phyloP scores from a whole-genome alignment of 495 filamentous ascomycete species.

The Talaromyces adpressus region DNA sequence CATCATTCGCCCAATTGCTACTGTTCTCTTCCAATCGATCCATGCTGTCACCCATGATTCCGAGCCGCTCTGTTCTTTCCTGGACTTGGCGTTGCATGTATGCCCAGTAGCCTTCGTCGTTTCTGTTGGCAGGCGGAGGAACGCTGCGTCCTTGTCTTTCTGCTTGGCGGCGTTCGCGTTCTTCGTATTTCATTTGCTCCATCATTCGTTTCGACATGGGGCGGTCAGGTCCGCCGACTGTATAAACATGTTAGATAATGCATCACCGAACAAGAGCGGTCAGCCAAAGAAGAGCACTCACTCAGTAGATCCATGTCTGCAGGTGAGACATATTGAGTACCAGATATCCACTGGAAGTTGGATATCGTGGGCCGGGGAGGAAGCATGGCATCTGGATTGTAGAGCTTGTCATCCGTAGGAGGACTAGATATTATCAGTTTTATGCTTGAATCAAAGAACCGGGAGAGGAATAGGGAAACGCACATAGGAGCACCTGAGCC shows the following conservation, averaged over 20 bases:
- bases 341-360: constrained; percentile 92
- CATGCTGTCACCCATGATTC: constrained; percentile 76
- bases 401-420: constrained; percentile 60
- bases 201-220: constrained; percentile 77
- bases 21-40: constrained; percentile 72
- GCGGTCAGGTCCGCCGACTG: constrained; percentile 77
- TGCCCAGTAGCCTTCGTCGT: constrained; percentile 54
- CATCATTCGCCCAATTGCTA: constrained; percentile 75
- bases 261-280: neutral
- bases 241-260: constrained; percentile 5
- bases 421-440: constrained; percentile 32
- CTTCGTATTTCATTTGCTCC: constrained; percentile 52
- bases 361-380: constrained; percentile 91
- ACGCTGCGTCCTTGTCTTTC: constrained; percentile 27
- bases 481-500: constrained; percentile 57
- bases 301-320: constrained; percentile 85
- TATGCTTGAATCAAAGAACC: constrained; percentile 14
- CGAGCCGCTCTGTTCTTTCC: constrained; percentile 82
- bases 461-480: constrained; percentile 10
- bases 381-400: constrained; percentile 62
- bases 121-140: constrained; percentile 17
- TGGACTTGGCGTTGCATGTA: constrained; percentile 77
- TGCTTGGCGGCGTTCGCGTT: constrained; percentile 47
- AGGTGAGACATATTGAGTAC: constrained; percentile 84
- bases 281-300: constrained; percentile 17